A percentile compares a stretch with the other conserved stretches of the same genome.
Evolutionary conservation across 2,329 filamentous ascomycete genomes (phyloP).

Genomic region (Penicillium paneum): DNA sequence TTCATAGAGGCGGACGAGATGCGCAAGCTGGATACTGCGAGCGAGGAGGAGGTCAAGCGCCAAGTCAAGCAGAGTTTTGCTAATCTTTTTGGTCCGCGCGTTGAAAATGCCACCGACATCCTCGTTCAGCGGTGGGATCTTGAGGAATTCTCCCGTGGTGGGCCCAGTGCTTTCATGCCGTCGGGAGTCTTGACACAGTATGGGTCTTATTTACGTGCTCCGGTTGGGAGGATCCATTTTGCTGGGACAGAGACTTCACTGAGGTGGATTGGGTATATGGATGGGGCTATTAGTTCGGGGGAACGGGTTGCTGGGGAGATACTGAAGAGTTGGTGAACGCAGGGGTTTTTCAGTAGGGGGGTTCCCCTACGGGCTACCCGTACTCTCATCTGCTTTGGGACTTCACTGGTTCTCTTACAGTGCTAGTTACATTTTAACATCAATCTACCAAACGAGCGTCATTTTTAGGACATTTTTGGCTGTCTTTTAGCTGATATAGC

Average conservation of each 20-base stretch:
- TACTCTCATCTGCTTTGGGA: neutral
- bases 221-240: conserved; percentile 20
- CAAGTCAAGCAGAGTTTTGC: conserved; percentile 8
- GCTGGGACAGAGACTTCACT: conserved; percentile 24
- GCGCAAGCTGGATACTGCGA: conserved; percentile 18
- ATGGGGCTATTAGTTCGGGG: conserved; percentile 25
- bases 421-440: neutral
- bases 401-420: neutral
- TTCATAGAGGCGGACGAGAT: conserved; percentile 29
- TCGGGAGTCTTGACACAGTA: conserved; percentile 20
- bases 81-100: neutral
- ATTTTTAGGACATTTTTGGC: neutral
- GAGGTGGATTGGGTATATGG: conserved; percentile 28
- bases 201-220: conserved; percentile 15
- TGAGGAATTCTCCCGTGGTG: conserved; percentile 24
- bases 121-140: conserved; percentile 25
- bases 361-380: neutral
- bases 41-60: conserved; percentile 17
- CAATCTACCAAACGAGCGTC: neutral
- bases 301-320: conserved; percentile 16
- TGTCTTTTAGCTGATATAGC: neutral
- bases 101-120: conserved; percentile 18
- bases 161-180: conserved; percentile 23
- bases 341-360: neutral
- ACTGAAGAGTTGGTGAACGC: neutral